Conservation (phyloP, 306 rosid genomes). For the Vigna angularis region DNA sequence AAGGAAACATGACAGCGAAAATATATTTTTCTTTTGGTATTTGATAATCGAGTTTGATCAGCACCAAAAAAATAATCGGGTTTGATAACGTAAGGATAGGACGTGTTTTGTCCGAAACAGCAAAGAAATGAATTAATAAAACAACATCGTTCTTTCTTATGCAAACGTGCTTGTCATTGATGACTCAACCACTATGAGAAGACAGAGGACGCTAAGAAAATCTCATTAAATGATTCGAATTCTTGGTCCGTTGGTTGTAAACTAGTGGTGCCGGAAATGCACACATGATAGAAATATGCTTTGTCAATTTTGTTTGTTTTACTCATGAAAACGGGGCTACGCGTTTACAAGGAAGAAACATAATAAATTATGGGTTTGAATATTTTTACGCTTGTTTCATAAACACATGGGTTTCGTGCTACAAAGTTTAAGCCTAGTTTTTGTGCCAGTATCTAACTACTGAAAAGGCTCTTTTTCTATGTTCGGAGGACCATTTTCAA, state of each 20-base stretch:
- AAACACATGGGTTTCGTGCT: neutral
- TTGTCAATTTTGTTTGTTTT: neutral
- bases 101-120: slow-evolving; percentile 19
- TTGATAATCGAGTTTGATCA: slow-evolving; percentile 9
- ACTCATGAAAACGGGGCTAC: neutral
- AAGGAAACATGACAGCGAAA: slow-evolving; percentile 16
- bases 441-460: neutral
- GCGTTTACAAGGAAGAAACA: neutral
- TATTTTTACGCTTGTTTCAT: neutral
- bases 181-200: slow-evolving; percentile 23
- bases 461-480: too few relatives aligned
- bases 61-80: neutral
- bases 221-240: neutral
- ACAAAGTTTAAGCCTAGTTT: neutral
- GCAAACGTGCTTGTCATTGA: slow-evolving; percentile 6
- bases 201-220: neutral
- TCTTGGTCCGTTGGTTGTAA: neutral
- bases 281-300: neutral
- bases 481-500: too few relatives aligned
- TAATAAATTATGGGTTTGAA: neutral
- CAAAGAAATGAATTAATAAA: slow-evolving; percentile 1
- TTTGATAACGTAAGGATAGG: slow-evolving; percentile 19
- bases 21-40: slow-evolving; percentile 8
- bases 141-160: neutral
- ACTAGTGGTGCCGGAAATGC: neutral